Percentiles rank a stretch among this genome's conserved stretches.
These are phyloP conservation scores for Calycina marina DNA, from an alignment of 2,329 filamentous ascomycete genomes.

Conservation along the genomic window DNA sequence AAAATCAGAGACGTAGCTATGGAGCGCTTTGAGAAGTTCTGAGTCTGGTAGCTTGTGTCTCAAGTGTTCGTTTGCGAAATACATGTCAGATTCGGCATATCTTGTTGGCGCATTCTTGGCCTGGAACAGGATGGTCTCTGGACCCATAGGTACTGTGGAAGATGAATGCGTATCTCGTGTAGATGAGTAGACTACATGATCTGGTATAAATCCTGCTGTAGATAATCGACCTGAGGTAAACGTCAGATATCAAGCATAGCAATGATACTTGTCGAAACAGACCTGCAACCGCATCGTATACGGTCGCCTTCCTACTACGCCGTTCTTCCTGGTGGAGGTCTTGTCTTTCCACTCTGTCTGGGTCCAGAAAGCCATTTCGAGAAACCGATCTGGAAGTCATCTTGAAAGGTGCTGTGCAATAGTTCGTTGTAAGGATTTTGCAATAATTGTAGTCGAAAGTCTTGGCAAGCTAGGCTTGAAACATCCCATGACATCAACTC, in stretches of 20 bases:
- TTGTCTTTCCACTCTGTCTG: no score
- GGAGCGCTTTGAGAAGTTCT: slow-evolving; percentile 54
- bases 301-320: slow-evolving; percentile 29
- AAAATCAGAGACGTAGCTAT: slow-evolving; percentile 52
- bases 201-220: slow-evolving; percentile 27
- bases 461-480: no score
- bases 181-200: slow-evolving; percentile 12
- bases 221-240: slow-evolving; percentile 27
- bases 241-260: no score
- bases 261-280: no score
- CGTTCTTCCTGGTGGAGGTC: slow-evolving; percentile 7
- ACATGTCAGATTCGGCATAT: slow-evolving; percentile 58
- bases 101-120: slow-evolving; percentile 47
- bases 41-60: slow-evolving; percentile 46
- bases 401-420: no score
- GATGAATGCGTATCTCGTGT: slow-evolving; percentile 19
- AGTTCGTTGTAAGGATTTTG: no score
- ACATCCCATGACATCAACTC: no score
- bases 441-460: no score
- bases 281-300: slow-evolving; percentile 66
- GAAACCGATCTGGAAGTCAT: slow-evolving; percentile 18
- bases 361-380: slow-evolving; percentile 9
- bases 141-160: slow-evolving; percentile 32
- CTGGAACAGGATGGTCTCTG: slow-evolving; percentile 59
- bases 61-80: slow-evolving; percentile 46